Evolutionary conservation across 2,329 filamentous ascomycete genomes (phyloP).

Genomic region (Sporothrix dimorphospora): DNA sequence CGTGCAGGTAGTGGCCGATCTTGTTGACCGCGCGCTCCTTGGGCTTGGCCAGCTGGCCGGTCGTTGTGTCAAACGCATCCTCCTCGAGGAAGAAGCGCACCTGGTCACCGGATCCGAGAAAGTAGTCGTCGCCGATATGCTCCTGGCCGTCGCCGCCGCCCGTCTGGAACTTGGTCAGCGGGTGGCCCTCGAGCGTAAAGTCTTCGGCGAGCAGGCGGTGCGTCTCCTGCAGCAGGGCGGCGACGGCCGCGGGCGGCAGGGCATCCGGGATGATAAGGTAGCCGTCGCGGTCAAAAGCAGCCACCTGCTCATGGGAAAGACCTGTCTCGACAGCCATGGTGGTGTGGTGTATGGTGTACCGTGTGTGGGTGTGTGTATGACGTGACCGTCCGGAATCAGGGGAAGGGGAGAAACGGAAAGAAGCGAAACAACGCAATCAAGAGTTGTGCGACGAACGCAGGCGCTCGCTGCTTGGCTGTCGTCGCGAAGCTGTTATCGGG

Average conservation of each 20-base stretch:
- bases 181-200: conserved; percentile 81
- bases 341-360: not conserved
- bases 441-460: not conserved
- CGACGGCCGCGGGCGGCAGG: conserved; percentile 66
- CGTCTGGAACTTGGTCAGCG: conserved; percentile 91
- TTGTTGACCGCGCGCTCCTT: conserved; percentile 89
- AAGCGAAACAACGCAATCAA: not conserved
- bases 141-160: conserved; percentile 62
- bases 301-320: conserved; percentile 72
- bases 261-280: conserved; percentile 86
- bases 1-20: conserved; percentile 78
- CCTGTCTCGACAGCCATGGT: conserved; percentile 43
- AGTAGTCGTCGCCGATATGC: conserved; percentile 94
- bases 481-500: conserved; percentile 12
- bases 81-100: conserved; percentile 97
- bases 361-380: not conserved
- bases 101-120: conserved; percentile 86
- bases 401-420: not conserved
- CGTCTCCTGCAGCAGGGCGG: conserved; percentile 73
- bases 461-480: not conserved
- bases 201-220: conserved; percentile 66
- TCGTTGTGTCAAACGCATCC: conserved; percentile 72
- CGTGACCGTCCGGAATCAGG: not conserved
- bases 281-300: conserved; percentile 77
- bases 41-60: conserved; percentile 70